Base-by-base conservation (phyloP, 352 stramenopile genomes). In the Aphanomyces invadans region DNA sequence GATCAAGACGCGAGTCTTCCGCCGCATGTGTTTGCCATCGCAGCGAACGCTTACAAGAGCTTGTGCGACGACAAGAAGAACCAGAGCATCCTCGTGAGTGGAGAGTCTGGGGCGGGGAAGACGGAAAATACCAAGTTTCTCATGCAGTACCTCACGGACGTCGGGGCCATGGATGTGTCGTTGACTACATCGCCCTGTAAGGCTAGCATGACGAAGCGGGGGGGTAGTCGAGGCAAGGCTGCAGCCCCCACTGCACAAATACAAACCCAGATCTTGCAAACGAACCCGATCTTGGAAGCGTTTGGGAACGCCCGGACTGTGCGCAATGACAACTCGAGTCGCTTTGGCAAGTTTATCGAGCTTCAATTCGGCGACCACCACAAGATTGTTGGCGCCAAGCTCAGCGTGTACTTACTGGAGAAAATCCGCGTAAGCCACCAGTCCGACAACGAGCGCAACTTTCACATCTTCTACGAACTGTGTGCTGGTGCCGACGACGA, bases 261-360 rank as follows among this genome's bases (percentile, higher is more conserved):
- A 57, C 83, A 85, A 12, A 77, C 78, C 26, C 82, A 92, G 51
- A 96, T 98, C 26, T 70, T 98, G 28, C 94, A 98, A 77, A 98
- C 90, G 9, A 99, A 98, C 68, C 96, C 96, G 29, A 98, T 99
- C 67, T 75, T 99, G 19, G 96, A 99, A 75, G 95, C 87, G 28
- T 99, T 99, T 75, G 96, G 96, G 38, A 99, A 99, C 70, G 96
- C 96, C 1, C 87, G 95, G 65, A 99, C 96, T 2, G 91, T 98
- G 32, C 77, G 95, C 36, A 99, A 99, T 72, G 95, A 99, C 75
- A 99, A 99, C 75, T 96, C 77, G 15, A 94, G 78, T 76, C 85
- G 94, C 48, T 98, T 98, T 73, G 94, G 94, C 62, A 98, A 98
- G 74, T 98, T 97, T 67, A 97, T 98, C 74, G 93, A 97, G 59